Percentiles rank a stretch among this genome's conserved stretches.
phyloP scores from a whole-genome alignment of 805 yeast species.

The Pichia cephalocereana region DNA sequence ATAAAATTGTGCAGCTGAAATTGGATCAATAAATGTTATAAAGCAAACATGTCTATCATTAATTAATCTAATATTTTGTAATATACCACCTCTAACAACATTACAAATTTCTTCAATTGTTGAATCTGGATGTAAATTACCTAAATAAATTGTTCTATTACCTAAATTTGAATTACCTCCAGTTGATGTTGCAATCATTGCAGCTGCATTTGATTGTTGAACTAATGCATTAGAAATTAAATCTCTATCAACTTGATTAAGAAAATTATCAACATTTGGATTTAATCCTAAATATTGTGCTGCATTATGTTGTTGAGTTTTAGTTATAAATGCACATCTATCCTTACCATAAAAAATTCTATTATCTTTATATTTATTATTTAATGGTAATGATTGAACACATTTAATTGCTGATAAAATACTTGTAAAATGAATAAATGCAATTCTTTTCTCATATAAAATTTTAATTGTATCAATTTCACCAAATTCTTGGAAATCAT shows the following conservation, averaged over 20 bases:
- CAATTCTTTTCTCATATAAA: conserved; percentile 71
- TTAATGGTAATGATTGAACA: conserved; percentile 63
- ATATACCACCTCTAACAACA: conserved; percentile 88
- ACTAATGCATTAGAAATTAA: conserved; percentile 66
- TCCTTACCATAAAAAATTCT: conserved; percentile 91
- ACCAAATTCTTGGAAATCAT: conserved; percentile 69
- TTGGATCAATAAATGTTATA: conserved; percentile 91
- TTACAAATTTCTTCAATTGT: conserved; percentile 91
- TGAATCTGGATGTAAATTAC: conserved; percentile 81
- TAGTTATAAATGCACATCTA: conserved; percentile 88
- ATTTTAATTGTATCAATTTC: conserved; percentile 78
- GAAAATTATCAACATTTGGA: conserved; percentile 77
- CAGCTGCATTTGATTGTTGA: conserved; percentile 94
- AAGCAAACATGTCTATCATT: conserved; percentile 88
- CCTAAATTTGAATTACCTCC: conserved; percentile 92
- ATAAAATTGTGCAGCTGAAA: conserved; percentile 95
- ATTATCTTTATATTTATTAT: conserved; percentile 61
- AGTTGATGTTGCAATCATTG: conserved; percentile 91
- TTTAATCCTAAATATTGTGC: conserved; percentile 89
- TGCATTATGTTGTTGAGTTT: conserved; percentile 94
- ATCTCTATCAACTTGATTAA: conserved; percentile 48
- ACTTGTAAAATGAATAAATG: conserved; percentile 84
- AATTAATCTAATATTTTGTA: conserved; percentile 73
- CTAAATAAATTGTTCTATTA: conserved; percentile 86
- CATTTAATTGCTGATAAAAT: conserved; percentile 81